phyloP scores from a whole-genome alignment of 2,329 filamentous ascomycete genomes.

The Rosellinia necatrix region DNA sequence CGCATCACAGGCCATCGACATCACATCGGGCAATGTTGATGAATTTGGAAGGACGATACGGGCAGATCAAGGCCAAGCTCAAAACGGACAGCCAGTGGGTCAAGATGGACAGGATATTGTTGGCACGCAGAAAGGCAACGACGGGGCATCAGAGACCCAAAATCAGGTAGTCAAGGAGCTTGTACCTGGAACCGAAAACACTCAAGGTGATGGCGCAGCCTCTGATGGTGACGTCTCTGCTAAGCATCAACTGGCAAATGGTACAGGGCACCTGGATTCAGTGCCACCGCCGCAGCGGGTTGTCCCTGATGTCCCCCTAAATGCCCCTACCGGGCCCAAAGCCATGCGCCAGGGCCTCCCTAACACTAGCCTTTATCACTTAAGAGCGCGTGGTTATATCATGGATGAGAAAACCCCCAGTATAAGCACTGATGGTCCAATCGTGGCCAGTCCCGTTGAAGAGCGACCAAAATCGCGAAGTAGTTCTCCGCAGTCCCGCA shows the following conservation, averaged over 20 bases:
- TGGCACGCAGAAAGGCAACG: conserved; percentile 27
- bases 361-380: conserved; percentile 75
- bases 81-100: conserved; percentile 32
- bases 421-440: conserved; percentile 39
- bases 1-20: conserved; percentile 31
- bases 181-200: conserved; percentile 32
- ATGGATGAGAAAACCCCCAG: conserved; percentile 45
- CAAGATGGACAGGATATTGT: conserved; percentile 34
- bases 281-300: conserved; percentile 31
- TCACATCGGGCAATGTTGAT: conserved; percentile 42
- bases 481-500: conserved; percentile 50
- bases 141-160: conserved; percentile 33
- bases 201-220: conserved; percentile 37
- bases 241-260: conserved; percentile 38
- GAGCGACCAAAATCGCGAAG: conserved; percentile 50
- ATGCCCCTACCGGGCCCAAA: conserved; percentile 88
- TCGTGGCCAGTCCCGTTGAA: conserved; percentile 41
- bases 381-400: conserved; percentile 59
- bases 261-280: conserved; percentile 31
- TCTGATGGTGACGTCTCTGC: conserved; percentile 43
- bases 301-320: conserved; percentile 58
- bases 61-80: conserved; percentile 32
- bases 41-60: conserved; percentile 47
- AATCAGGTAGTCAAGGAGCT: conserved; percentile 37
- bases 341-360: conserved; percentile 90